phyloP scores from a whole-genome alignment of 192 early-diverging fungal genomes.

The Coemansia sp. region DNA sequence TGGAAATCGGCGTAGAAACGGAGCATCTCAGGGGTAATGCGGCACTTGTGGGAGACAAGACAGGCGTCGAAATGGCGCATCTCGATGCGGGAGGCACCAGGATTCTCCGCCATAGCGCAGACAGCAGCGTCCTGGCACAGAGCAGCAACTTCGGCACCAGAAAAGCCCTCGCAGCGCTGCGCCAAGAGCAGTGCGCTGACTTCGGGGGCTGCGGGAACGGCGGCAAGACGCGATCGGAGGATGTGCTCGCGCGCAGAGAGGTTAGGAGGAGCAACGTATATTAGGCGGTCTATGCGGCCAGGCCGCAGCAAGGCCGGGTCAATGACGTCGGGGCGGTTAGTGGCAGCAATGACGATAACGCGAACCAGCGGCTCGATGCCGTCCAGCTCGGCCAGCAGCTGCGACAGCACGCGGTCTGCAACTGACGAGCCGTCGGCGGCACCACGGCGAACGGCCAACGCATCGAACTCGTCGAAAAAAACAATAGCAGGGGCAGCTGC shows the following conservation, averaged over 20 bases:
- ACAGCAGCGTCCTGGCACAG: conserved; percentile 94
- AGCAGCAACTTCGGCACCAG: conserved; percentile 91
- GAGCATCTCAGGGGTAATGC: conserved; percentile 91
- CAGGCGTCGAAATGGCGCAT: conserved; percentile 46
- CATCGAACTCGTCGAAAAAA: conserved; percentile 99
- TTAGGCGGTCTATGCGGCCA: conserved; percentile 89
- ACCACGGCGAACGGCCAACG: conserved; percentile 82
- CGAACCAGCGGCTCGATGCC: conserved; percentile 94
- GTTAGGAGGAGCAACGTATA: conserved; percentile 94
- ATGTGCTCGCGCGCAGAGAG: conserved; percentile 72
- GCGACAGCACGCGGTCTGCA: conserved; percentile 90
- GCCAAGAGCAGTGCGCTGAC: conserved; percentile 72
- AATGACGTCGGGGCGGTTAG: conserved; percentile 62
- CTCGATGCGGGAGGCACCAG: conserved; percentile 28
- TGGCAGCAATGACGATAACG: conserved; percentile 90
- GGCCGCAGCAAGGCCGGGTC: conserved; percentile 90
- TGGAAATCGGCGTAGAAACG: conserved; percentile 67
- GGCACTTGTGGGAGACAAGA: conserved; percentile 57
- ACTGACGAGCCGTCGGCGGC: conserved; percentile 75
- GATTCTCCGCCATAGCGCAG: conserved; percentile 84
- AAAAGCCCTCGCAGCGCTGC: conserved; percentile 73
- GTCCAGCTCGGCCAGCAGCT: conserved; percentile 91
- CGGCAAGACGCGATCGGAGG: conserved; percentile 68
- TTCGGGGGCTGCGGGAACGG: conserved; percentile 69
- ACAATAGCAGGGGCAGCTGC: conserved; percentile 93